phyloP scores from a whole-genome alignment of 2,329 filamentous ascomycete species.

The Colletotrichum trifolii region DNA sequence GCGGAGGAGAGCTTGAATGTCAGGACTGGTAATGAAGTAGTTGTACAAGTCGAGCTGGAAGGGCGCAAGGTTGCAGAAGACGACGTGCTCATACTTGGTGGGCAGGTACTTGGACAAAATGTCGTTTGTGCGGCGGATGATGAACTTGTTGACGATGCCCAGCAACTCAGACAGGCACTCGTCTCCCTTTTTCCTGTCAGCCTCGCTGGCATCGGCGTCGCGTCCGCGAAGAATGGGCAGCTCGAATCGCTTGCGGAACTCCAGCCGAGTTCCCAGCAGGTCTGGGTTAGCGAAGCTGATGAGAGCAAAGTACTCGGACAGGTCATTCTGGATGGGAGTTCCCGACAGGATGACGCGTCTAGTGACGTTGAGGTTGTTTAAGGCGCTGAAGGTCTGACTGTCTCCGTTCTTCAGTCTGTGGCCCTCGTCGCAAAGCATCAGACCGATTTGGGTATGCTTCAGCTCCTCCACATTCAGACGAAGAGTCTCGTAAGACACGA shows the following conservation, averaged over 20 bases:
- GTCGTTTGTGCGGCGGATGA: slow-evolving; percentile 97
- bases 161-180: slow-evolving; percentile 85
- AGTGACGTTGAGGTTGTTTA: slow-evolving; percentile 90
- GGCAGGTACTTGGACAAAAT: slow-evolving; percentile 97
- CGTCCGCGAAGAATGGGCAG: slow-evolving; percentile 91
- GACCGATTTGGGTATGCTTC: slow-evolving; percentile 87
- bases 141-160: slow-evolving; percentile 93
- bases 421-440: slow-evolving; percentile 95
- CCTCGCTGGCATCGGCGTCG: slow-evolving; percentile 88
- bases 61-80: slow-evolving; percentile 93
- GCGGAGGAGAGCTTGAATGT: slow-evolving; percentile 89
- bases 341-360: slow-evolving; percentile 94
- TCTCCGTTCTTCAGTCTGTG: slow-evolving; percentile 97
- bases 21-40: slow-evolving; percentile 94
- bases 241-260: slow-evolving; percentile 95
- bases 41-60: slow-evolving; percentile 97
- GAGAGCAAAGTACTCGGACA: slow-evolving; percentile 97
- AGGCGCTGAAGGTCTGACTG: slow-evolving; percentile 90
- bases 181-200: slow-evolving; percentile 84
- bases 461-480: slow-evolving; percentile 91
- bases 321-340: slow-evolving; percentile 96
- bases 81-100: slow-evolving; percentile 98
- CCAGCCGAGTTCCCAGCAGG: slow-evolving; percentile 85
- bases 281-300: slow-evolving; percentile 97
- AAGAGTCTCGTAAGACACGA: slow-evolving; percentile 97